Evolutionary conservation across 2,329 filamentous ascomycete species (phyloP).

Genomic region (Claviceps africana): DNA sequence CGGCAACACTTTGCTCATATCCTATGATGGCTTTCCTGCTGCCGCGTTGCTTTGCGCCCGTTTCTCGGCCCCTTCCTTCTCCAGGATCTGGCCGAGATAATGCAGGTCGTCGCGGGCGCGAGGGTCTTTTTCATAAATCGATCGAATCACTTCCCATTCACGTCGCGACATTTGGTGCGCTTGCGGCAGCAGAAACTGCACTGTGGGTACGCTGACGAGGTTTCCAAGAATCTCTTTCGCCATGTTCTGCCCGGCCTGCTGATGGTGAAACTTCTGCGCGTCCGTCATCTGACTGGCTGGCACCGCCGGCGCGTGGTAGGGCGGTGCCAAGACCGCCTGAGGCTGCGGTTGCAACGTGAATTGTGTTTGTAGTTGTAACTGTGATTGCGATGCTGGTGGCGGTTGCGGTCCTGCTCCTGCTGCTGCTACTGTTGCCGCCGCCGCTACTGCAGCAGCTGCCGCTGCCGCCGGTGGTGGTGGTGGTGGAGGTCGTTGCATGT

Average conservation of each 20-base stretch:
- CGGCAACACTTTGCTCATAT: not conserved
- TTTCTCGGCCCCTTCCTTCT: constrained; percentile 27
- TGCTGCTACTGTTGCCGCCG: too few species aligned
- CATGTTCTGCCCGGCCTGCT: constrained; percentile 38
- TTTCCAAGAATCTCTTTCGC: constrained; percentile 51
- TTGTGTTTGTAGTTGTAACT: not conserved
- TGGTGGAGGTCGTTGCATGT: constrained; percentile 9
- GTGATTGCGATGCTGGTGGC: not conserved
- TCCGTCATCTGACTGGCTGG: constrained; percentile 14
- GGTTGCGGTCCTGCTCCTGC: not conserved
- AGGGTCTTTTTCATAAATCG: constrained; percentile 52
- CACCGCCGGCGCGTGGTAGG: constrained; percentile 1
- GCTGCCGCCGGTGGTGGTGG: too few species aligned
- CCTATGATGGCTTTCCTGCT: constrained; percentile 2
- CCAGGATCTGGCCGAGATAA: constrained; percentile 40
- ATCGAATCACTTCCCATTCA: constrained; percentile 61
- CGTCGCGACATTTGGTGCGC: constrained; percentile 53
- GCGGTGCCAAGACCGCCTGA: constrained; percentile 1
- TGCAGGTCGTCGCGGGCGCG: constrained; percentile 48
- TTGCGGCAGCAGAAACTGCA: constrained; percentile 55
- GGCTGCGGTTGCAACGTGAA: too few species aligned
- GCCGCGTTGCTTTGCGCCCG: constrained; percentile 6
- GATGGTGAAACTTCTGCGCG: constrained; percentile 25
- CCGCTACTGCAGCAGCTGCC: too few species aligned
- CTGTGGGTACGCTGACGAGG: constrained; percentile 48